Evolutionary conservation across 2,329 filamentous ascomycete genomes (phyloP), one percentile per base, ranked within the genome.

Genomic region (Neoarthrinium moseri): DNA sequence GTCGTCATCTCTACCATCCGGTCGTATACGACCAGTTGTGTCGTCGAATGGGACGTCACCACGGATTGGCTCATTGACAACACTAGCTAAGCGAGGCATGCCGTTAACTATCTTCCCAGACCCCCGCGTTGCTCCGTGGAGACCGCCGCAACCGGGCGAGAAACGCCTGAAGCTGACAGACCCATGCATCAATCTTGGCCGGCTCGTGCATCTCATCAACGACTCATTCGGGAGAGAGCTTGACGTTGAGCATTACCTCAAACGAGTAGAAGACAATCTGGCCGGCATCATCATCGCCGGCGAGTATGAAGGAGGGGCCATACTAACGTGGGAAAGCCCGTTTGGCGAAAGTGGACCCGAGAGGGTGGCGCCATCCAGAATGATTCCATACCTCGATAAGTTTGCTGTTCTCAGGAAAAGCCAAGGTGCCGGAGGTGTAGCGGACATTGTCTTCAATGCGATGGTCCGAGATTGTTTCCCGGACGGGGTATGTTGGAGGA

Each of bases 381-480:
- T 90, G 54, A 88, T 99, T 0, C 94, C 94, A 0, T 99, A 99
- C 63, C 77, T 99, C 23, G 94, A 99, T 68, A 99, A 99, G 64
- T 97, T 99, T 62, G 94, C 94, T 1, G 94, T 99, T 1, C 75
- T 96, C 13, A 92, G 88, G 55, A 86, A 83, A 49, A 87, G 86
- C 11, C 94, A 99, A 65, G 94, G 94, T 0, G 89, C 88, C 0
- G 90, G 90, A 2, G 92, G 94, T 3, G 91, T 97, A 3, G 92
- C 94, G 2, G 94, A 99, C 61, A 87, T 97, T 30, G 87, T 99
- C 6, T 99, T 97, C 70, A 96, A 95, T 51, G 86, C 91, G 26
- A 95, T 99, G 88, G 89, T 96, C 5, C 80, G 88, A 22, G 83
- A 86, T 17, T 96, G 91, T 57, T 95, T 97, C 55, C 91, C 91